These are phyloP conservation scores for Blastobotrys peoriensis DNA, from an alignment of 805 yeast species.

Conservation along the genomic window DNA sequence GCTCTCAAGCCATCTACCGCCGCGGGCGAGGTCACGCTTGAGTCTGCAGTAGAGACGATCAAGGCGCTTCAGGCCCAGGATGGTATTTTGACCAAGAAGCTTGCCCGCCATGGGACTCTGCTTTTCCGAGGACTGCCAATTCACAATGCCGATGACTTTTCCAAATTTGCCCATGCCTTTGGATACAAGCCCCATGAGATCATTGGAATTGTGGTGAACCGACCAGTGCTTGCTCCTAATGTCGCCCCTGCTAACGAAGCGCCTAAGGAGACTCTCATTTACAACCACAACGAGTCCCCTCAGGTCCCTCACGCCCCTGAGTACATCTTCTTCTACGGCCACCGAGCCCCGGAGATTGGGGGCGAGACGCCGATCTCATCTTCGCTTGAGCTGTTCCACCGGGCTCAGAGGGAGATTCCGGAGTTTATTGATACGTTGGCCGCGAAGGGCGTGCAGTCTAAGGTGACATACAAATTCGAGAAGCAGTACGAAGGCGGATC, in stretches of 20 bases:
- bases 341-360: slow-evolving; percentile 8
- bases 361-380: slow-evolving; percentile 11
- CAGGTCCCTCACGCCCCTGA: slow-evolving; percentile 13
- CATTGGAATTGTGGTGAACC: slow-evolving; percentile 9
- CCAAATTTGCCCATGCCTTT: slow-evolving; percentile 8
- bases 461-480: neutral
- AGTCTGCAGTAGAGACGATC: slow-evolving; percentile 1
- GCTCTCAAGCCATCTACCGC: slow-evolving; percentile 6
- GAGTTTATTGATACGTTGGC: slow-evolving; percentile 7
- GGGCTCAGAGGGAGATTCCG: slow-evolving; percentile 4
- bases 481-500: slow-evolving; percentile 7
- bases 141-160: slow-evolving; percentile 9
- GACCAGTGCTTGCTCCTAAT: slow-evolving; percentile 12
- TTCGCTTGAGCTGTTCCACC: slow-evolving; percentile 6
- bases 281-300: slow-evolving; percentile 9
- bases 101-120: slow-evolving; percentile 9
- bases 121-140: slow-evolving; percentile 9
- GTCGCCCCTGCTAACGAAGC: slow-evolving; percentile 12
- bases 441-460: slow-evolving; percentile 7
- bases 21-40: neutral
- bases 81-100: slow-evolving; percentile 3
- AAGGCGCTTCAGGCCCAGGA: slow-evolving; percentile 5
- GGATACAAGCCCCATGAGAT: slow-evolving; percentile 14
- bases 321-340: slow-evolving; percentile 9
- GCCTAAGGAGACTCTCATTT: slow-evolving; percentile 2